Evolutionary conservation across 805 yeast genomes (phyloP), one percentile per base, ranked within the genome.

Genomic region (Wickerhamiella nectarea): DNA sequence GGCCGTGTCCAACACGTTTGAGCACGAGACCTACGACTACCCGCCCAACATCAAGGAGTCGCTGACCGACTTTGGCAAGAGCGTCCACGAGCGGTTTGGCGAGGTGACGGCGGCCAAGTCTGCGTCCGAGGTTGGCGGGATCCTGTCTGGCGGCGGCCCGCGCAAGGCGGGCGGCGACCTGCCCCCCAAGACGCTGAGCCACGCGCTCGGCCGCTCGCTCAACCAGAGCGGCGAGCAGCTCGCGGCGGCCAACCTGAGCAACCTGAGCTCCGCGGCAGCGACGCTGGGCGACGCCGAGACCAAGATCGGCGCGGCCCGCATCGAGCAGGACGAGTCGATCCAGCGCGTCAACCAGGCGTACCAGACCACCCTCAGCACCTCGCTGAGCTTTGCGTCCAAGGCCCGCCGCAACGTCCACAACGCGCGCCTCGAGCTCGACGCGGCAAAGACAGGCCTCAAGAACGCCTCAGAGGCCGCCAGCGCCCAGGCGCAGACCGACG

Each of bases 81-180:
- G 71, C 50, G 69, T 83, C 48, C 68, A 78, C 41, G 67, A 70
- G 44, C 74, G 82, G 52, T 78, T 82, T 38, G 68, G 72, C 46
- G 80, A 75, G 48, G 67, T 82, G 48, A 72, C 86, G 14, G 73
- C 71, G 56, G 94, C 86, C 11, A 71, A 79, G 38, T 70, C 80
- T 19, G 83, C 89, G 1, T 71, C 76, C n/a, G 94, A 83, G 58
- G 89, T 87, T 4, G 91, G 83, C 64, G 74, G 80, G 11, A 80
- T 83, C 11, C 64, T 80, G 34, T 22, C 52, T 14, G 48, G 52
- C 34, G 57, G 57, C 39, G 43, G 51, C 19, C 65, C 72, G 43
- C 65, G 68, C 20, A 67, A 67, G 51, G 63, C 76, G 57, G 66
- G 71, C 54, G 69, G 75, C 36, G 60, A 62, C 46, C 52, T 59